phyloP scores from a whole-genome alignment of 306 rosid genomes.

The Senna siamea region DNA sequence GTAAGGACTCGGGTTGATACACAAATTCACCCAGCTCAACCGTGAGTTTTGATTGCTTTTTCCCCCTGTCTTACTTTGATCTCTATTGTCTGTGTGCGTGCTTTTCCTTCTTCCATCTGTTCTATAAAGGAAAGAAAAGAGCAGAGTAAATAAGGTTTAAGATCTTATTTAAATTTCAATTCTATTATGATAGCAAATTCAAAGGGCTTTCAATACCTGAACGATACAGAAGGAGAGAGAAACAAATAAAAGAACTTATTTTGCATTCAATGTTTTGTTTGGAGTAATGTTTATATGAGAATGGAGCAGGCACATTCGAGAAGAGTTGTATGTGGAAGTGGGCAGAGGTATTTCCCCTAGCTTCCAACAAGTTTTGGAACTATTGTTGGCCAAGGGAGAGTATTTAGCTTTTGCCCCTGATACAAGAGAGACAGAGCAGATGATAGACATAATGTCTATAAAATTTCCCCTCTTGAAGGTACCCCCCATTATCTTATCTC shows the following conservation, averaged over 20 bases:
- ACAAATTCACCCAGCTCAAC: slow-evolving; percentile 79
- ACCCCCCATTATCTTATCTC: slow-evolving; percentile 6
- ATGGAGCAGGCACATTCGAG: slow-evolving; percentile 74
- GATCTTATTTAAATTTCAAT: slow-evolving; percentile 23
- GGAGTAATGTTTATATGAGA: slow-evolving; percentile 40
- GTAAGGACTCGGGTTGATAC: slow-evolving; percentile 88
- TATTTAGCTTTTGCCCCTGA: slow-evolving; percentile 87
- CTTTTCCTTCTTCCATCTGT: neutral
- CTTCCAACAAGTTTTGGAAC: slow-evolving; percentile 70
- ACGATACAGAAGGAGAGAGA: slow-evolving; percentile 2
- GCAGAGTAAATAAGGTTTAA: slow-evolving; percentile 15
- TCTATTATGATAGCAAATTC: slow-evolving; percentile 17
- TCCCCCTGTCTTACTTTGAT: neutral
- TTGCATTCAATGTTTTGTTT: slow-evolving; percentile 31
- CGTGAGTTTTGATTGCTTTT: slow-evolving; percentile 59
- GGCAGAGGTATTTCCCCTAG: slow-evolving; percentile 87
- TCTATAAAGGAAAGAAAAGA: slow-evolving; percentile 17
- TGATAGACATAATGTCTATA: slow-evolving; percentile 70
- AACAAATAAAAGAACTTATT: slow-evolving; percentile 9
- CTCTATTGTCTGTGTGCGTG: neutral
- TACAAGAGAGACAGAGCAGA: slow-evolving; percentile 66
- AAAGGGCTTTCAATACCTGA: slow-evolving; percentile 5
- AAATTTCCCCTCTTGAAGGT: slow-evolving; percentile 89
- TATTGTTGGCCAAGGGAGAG: slow-evolving; percentile 64
- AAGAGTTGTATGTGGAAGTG: slow-evolving; percentile 81